These are phyloP conservation scores for Pseudogymnoascus sp. DNA, from an alignment of 2,329 filamentous ascomycete species.

Conservation along the genomic window DNA sequence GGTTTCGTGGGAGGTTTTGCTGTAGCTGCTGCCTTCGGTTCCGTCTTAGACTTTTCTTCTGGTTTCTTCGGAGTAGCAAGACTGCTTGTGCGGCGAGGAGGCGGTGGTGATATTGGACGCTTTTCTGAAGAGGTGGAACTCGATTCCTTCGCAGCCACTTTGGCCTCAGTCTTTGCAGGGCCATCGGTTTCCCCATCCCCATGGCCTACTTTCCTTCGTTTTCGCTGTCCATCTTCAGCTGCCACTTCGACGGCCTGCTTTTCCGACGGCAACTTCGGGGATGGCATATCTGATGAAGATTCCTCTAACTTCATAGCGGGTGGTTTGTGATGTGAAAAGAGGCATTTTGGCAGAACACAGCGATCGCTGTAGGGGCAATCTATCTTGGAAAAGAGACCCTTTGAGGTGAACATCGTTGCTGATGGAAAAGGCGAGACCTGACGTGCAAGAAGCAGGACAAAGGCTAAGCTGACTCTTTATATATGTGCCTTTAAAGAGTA, in stretches of 20 bases:
- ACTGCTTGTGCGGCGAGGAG: slow-evolving; percentile 19
- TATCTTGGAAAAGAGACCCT: slow-evolving; percentile 25
- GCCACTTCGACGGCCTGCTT: background rate
- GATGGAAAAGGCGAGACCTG: background rate
- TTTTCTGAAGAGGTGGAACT: slow-evolving; percentile 14
- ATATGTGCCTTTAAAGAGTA: background rate
- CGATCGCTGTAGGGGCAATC: slow-evolving; percentile 25
- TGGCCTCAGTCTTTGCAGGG: background rate
- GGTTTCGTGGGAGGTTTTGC: background rate
- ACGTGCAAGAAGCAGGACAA: background rate
- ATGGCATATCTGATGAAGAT: background rate
- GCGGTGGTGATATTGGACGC: slow-evolving; percentile 23
- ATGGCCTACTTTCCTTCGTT: slow-evolving; percentile 25
- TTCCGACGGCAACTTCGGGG: background rate
- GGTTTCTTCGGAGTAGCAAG: slow-evolving; percentile 10
- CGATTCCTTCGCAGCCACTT: background rate
- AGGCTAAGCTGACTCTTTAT: background rate
- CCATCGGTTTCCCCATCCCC: background rate
- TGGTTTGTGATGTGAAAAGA: slow-evolving; percentile 22
- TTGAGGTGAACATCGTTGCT: slow-evolving; percentile 26
- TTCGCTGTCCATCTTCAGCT: slow-evolving; percentile 28
- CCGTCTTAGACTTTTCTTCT: slow-evolving; percentile 14
- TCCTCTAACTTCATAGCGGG: background rate
- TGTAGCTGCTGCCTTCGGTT: slow-evolving; percentile 11
- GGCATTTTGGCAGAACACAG: slow-evolving; percentile 27